Conservation (phyloP, 2,329 filamentous ascomycete species). For the Colletotrichum lentis region DNA sequence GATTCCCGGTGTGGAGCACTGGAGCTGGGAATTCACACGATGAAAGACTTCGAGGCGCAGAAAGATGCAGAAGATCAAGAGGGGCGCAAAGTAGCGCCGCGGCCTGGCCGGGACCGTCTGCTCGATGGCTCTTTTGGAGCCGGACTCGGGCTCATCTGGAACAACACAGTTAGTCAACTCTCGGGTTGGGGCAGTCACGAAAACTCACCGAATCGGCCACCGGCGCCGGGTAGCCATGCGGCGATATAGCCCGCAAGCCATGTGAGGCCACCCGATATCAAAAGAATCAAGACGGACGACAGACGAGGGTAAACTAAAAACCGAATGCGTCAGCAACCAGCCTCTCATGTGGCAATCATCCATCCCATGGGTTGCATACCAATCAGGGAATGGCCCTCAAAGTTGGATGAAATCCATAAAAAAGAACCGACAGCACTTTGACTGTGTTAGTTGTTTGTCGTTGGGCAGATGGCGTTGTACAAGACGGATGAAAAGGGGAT, state of each 20-base stretch:
- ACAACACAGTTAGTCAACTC: background rate
- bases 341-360: background rate
- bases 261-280: constrained; percentile 55
- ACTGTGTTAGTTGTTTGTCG: background rate
- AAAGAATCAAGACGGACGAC: constrained; percentile 57
- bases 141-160: constrained; percentile 26
- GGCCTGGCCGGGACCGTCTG: constrained; percentile 55
- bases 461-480: background rate
- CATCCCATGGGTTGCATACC: constrained; percentile 47
- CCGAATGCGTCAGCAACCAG: background rate
- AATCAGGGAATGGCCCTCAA: constrained; percentile 59
- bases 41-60: constrained; percentile 59
- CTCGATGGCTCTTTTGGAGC: constrained; percentile 38
- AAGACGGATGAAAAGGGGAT: background rate
- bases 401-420: constrained; percentile 56
- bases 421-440: constrained; percentile 58
- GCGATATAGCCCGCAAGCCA: constrained; percentile 54
- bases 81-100: constrained; percentile 55
- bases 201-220: constrained; percentile 55
- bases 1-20: constrained; percentile 60
- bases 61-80: constrained; percentile 55
- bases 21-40: constrained; percentile 55
- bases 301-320: constrained; percentile 57
- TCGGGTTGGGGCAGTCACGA: background rate
- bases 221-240: constrained; percentile 57